Evolutionary conservation across 2,329 filamentous ascomycete species (phyloP).

Genomic region (Trichoderma sp.): DNA sequence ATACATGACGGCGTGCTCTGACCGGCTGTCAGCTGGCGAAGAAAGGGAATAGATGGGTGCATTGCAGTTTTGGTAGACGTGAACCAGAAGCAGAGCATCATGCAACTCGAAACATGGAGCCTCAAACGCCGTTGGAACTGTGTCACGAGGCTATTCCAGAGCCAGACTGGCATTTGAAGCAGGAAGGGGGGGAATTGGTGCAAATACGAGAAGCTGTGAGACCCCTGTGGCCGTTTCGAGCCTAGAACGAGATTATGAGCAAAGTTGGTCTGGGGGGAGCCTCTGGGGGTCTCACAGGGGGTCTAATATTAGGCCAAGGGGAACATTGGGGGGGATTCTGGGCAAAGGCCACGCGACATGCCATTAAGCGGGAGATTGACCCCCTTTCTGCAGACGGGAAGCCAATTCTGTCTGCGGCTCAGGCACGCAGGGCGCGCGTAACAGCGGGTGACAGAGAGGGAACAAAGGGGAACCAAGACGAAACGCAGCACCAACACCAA

Average conservation of each 20-base stretch:
- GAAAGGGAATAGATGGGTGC: not conserved
- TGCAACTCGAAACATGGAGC: not conserved
- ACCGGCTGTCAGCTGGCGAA: too few relatives aligned
- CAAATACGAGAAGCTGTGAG: slow-evolving; percentile 12
- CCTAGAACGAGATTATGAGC: slow-evolving; percentile 17
- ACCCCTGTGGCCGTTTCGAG: slow-evolving; percentile 20
- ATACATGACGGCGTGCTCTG: not conserved
- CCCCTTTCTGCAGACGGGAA: not conserved
- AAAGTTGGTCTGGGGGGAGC: not conserved
- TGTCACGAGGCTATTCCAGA: slow-evolving; percentile 2
- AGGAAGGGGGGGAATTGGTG: too few relatives aligned
- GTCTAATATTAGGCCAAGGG: not conserved
- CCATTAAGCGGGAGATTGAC: not conserved
- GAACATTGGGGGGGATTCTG: not conserved
- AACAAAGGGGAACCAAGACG: too few relatives aligned
- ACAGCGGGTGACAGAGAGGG: not conserved
- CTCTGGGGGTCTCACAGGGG: slow-evolving; percentile 17
- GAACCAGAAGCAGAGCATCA: not conserved
- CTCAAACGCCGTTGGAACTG: not conserved
- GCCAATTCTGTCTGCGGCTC: not conserved
- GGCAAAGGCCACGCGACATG: not conserved
- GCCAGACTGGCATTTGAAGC: not conserved
- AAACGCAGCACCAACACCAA: not conserved
- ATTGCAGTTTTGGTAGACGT: too few relatives aligned
- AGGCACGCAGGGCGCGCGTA: not conserved